phyloP scores from a whole-genome alignment of 202 grass and related monocot species.

The Dendrocalamus latiflorus region DNA sequence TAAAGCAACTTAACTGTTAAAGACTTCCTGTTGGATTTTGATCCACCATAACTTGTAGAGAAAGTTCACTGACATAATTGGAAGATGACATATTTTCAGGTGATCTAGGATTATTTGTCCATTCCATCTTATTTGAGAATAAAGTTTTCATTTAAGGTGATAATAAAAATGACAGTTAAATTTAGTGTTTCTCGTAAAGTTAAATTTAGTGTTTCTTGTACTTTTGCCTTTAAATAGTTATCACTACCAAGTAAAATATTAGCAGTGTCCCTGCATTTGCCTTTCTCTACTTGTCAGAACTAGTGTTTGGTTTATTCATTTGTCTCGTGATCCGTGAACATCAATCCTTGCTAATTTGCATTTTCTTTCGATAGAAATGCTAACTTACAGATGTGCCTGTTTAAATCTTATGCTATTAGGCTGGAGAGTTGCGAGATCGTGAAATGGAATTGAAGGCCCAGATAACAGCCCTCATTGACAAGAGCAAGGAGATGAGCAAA shows the following conservation, averaged over 20 bases:
- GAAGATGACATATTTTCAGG: background rate
- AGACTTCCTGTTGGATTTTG: background rate
- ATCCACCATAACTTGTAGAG: background rate
- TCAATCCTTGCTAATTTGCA: background rate
- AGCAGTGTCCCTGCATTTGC: background rate
- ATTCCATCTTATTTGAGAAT: background rate
- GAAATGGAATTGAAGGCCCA: constrained; percentile 83
- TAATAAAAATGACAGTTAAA: constrained; percentile 2
- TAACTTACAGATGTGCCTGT: background rate
- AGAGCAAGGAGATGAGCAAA: constrained; percentile 81
- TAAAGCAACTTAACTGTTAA: background rate
- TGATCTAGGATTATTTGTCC: background rate
- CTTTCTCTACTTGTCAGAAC: background rate
- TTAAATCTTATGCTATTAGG: constrained; percentile 39
- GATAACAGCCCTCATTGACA: constrained; percentile 68
- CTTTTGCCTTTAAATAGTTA: background rate
- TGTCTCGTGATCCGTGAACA: background rate
- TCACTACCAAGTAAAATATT: background rate
- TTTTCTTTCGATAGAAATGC: background rate
- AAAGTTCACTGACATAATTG: background rate
- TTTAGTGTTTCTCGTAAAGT: background rate
- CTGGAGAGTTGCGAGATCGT: constrained; percentile 70
- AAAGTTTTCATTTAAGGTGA: background rate
- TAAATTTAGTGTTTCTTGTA: background rate
- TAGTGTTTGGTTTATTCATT: background rate